Evolutionary conservation across 1,284 basidiomycete genomes (phyloP), one percentile per base, ranked within the genome.

Genomic region (Ceratobasidium sp.): DNA sequence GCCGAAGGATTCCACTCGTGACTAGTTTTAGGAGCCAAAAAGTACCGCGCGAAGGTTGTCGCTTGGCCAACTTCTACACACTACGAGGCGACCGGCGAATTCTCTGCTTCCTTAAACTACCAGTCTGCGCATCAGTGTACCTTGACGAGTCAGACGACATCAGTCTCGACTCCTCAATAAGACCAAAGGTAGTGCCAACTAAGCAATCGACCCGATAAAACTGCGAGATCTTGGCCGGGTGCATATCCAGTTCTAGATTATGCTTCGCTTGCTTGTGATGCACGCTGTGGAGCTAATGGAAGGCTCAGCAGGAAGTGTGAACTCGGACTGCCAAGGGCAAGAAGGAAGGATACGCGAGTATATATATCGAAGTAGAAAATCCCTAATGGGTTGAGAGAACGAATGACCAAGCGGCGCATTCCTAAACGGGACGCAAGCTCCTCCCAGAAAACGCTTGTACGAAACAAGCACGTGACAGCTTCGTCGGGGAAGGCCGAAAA

Each of bases 1-100:
- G 38, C 73, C 73, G 73, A 75, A 42, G 66, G 20, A 23, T 20
- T 33, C 28, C 20, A 40, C 73, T 66, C 62, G 64, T 75, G 73
- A 75, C 73, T 62, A 13, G 17, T 26, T 17, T n/a, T n/a, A 54
- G 38, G 38, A 33, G 23, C n/a, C 33, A 7, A 65, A 40, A 74
- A 52, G 44, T 54, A n/a, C 7, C 17, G 59, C 9, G 23, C 46
- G 9, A 56, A 50, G 15, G 40, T 64, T 40, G 7, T 52, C 28
- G 48, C 48, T 50, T 50, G 48, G n/a, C 15, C 6, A 6, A 17
- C 48, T 56, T 6, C 61, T n/a, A 38, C 62, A 33, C 38, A n/a
- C 10, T 4, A 26, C 23, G 26, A 17, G 13, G 6, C 9, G 28
- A 26, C 44, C 20, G 28, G 44, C 17, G 12, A 42, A 66, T 61